Evolutionary conservation across 768 basidiomycete species (phyloP).

Genomic region (Suillus paluster): DNA sequence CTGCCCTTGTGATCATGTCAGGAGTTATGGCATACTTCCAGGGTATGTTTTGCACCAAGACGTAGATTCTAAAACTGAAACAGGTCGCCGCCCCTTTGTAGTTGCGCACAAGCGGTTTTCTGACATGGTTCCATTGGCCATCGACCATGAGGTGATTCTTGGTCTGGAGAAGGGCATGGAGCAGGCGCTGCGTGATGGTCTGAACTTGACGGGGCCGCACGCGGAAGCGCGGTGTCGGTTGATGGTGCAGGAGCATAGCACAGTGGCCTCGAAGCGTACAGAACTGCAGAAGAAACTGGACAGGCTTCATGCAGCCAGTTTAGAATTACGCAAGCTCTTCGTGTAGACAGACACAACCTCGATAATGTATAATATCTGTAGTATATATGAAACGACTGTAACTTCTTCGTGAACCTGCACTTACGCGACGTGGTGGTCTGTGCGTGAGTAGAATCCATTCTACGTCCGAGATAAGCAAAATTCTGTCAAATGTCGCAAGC

Average conservation of each 20-base stretch:
- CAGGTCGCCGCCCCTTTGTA: constrained; percentile 28
- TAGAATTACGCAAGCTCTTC: constrained; percentile 36
- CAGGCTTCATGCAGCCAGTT: constrained; percentile 50
- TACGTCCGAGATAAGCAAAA: too few relatives aligned
- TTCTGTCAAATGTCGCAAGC: too few relatives aligned
- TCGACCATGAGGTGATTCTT: constrained; percentile 45
- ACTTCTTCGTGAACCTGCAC: background rate
- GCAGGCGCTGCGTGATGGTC: constrained; percentile 46
- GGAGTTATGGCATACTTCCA: constrained; percentile 76
- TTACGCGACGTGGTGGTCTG: constrained; percentile 27
- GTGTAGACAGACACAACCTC: background rate
- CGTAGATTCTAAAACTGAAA: background rate
- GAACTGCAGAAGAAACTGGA: constrained; percentile 57
- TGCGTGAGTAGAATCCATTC: too few relatives aligned
- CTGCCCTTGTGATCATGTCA: constrained; percentile 68
- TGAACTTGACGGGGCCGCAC: constrained; percentile 55
- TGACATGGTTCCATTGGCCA: constrained; percentile 47
- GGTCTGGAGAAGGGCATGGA: constrained; percentile 54
- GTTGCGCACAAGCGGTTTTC: constrained; percentile 51
- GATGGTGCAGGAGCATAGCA: constrained; percentile 54
- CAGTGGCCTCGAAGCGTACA: constrained; percentile 47
- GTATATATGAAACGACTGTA: too few relatives aligned
- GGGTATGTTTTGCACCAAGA: constrained; percentile 44
- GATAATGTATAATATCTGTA: background rate
- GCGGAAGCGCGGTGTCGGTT: constrained; percentile 52